Conservation (phyloP, 2,329 filamentous ascomycete species). For the Dactylellina parvicollis region DNA sequence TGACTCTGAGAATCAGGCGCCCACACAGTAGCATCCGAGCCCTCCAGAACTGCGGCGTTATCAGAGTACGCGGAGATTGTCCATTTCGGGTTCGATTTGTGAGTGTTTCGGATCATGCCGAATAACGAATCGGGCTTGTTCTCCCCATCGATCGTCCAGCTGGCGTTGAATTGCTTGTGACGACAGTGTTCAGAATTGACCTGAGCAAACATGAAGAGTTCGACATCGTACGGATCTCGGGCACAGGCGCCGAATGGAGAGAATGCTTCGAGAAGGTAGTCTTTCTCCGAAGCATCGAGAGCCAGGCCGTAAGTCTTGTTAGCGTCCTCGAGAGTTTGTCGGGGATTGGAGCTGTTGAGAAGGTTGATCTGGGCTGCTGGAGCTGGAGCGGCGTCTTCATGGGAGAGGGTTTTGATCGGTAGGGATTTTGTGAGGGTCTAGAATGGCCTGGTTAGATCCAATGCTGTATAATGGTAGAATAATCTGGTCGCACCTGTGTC, state of each 20-base stretch:
- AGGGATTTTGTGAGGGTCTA: slow-evolving; percentile 47
- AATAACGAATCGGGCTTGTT: slow-evolving; percentile 84
- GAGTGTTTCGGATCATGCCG: slow-evolving; percentile 95
- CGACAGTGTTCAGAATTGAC: slow-evolving; percentile 95
- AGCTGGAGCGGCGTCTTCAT: slow-evolving; percentile 69
- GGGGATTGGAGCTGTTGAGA: slow-evolving; percentile 72
- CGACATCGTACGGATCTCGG: slow-evolving; percentile 81
- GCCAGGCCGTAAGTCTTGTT: slow-evolving; percentile 86
- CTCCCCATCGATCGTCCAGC: slow-evolving; percentile 91
- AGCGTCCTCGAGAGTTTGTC: slow-evolving; percentile 79
- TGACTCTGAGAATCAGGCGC: slow-evolving; percentile 86
- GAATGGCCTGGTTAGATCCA: neutral
- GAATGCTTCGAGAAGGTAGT: slow-evolving; percentile 90
- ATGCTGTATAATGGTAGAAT: neutral
- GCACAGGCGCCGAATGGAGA: slow-evolving; percentile 70
- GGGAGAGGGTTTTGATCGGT: slow-evolving; percentile 27
- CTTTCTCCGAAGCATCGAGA: slow-evolving; percentile 86
- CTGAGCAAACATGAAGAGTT: slow-evolving; percentile 99
- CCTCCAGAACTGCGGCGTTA: slow-evolving; percentile 91
- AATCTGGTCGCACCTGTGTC: slow-evolving; percentile 67
- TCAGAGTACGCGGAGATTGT: slow-evolving; percentile 98
- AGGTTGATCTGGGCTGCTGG: slow-evolving; percentile 81
- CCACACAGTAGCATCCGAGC: slow-evolving; percentile 79
- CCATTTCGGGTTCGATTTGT: slow-evolving; percentile 77
- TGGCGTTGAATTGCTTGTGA: slow-evolving; percentile 93